Evolutionary conservation across 2,329 filamentous ascomycete genomes (phyloP), one percentile per base, ranked within the genome.

Genomic region (Trichoderma koningiopsis): DNA sequence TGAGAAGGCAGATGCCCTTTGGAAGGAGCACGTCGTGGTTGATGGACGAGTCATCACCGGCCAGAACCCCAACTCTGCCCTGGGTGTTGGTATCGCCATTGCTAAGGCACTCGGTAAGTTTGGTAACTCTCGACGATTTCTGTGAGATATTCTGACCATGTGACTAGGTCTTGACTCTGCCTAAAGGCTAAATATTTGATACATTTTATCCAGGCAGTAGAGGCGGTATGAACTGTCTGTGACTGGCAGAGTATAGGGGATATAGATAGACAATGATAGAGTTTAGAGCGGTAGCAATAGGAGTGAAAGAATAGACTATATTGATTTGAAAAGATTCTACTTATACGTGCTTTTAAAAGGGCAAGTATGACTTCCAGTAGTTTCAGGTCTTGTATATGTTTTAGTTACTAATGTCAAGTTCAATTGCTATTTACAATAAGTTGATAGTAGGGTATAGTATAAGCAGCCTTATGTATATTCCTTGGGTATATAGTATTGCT

Each of bases 41-140:
- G 78, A 81, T 37, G 83, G 83, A n/a, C 81, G 80, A 69, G 68
- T 86, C 52, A 83, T 86, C 69, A 85, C 84, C 1, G 84, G 84
- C 5, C 83, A 86, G 80, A 86, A 86, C 75, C 84, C 84, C 13
- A 80, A 78, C 4, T 84, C 81, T 35, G 80, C 81, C 10, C 79
- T 79, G 71, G 81, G 74, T 0, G 77, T 85, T 4, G 84, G 80
- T 0, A 80, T 82, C 76, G 83, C 80, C 7, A 49, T 49, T 49
- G 43, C 43, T 22, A n/a, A 22, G 8, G 43, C 43, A 22, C 19
- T 49, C 22, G 43, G 43, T 49, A 49, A 13, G 43, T 49, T 22
- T 49, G n/a, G 43, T 10, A 49, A 49, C n/a, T 49, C n/a, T 49
- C 10, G 8, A 49, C n/a, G 43, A 4, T 22, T 49, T 49, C n/a